phyloP scores from a whole-genome alignment of 306 rosid genomes.

The Quercus engelmannii region DNA sequence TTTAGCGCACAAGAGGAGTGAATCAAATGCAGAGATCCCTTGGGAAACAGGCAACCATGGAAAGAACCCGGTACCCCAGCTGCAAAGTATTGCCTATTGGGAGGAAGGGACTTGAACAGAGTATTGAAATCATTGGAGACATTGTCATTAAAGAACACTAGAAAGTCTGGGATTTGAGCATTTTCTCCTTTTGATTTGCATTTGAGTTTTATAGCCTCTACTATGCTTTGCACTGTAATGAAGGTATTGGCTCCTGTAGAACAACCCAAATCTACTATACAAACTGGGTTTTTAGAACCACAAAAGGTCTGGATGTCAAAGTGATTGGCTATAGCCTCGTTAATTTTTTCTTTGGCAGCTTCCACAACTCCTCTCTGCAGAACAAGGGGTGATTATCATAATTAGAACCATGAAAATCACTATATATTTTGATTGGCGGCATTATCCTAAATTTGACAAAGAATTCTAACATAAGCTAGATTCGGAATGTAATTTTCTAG shows the following conservation, averaged over 20 bases:
- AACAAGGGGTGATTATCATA: not conserved
- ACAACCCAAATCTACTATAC: constrained; percentile 35
- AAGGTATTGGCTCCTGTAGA: constrained; percentile 33
- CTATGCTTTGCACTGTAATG: constrained; percentile 9
- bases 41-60: too few relatives aligned
- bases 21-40: not conserved
- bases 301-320: constrained; percentile 10
- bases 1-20: constrained; percentile 21
- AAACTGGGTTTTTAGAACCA: not conserved
- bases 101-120: too few relatives aligned
- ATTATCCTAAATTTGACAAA: too few relatives aligned
- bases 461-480: too few relatives aligned
- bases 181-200: constrained; percentile 5
- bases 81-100: too few relatives aligned
- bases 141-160: constrained; percentile 25
- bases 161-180: not conserved
- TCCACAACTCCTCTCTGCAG: not conserved
- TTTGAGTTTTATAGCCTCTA: not conserved
- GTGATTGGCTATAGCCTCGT: constrained; percentile 2
- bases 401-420: too few relatives aligned
- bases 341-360: constrained; percentile 11
- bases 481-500: too few relatives aligned
- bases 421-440: not conserved
- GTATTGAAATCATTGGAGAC: too few relatives aligned
- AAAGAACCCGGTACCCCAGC: too few relatives aligned